Base-by-base conservation (phyloP, 2,329 filamentous ascomycete genomes). In the Endoconidiophora polonica region DNA sequence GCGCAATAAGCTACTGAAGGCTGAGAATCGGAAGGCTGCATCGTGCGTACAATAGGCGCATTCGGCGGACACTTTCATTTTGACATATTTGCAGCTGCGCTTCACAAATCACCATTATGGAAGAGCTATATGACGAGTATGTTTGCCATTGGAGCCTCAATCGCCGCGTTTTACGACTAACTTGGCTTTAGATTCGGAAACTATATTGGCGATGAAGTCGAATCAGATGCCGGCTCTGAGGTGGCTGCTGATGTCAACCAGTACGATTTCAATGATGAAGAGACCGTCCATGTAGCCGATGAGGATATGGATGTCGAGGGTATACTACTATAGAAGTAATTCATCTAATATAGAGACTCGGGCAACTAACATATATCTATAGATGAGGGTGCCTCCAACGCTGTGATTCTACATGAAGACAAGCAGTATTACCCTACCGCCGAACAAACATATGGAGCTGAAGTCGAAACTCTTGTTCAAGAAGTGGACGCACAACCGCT, bases 351-450 rank as follows among this genome's bases (percentile, higher is more conserved):
- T 9, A 12, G 20, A 22, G 18, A 7, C 23, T 12, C 9, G 12
- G 14, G 9, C 4, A 18, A 22, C 51, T 53, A 18, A 52, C 36
- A 41, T 26, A 26, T 23, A 39, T 33, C n/a, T 48, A 18, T 18
- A 57, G 56, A 56, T 76, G 78, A 86, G 63, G 87, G 84, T 12
- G 85, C 90, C 3, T 95, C 88, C 4, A 98, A 96, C 64, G 90
- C 91, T 47, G 87, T 98, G n/a, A 76, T 98, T 52, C 76, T 98
- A 43, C 91, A 98, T 67, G 91, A 98, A 71, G 91, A 98, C 68
- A 98, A 98, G 66, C 91, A 96, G 63, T 98, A 98, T 66, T 98
- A 98, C 62, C 91, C 91, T 26, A 94, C 88, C n/a, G 91, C 91
- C 51, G 81, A 90, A 61, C 91, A 98, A 65, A 81, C 94, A 40